Percentiles rank a stretch among this genome's conserved stretches.
phyloP scores from a whole-genome alignment of 345 rosid species.

The Citrus maxima region DNA sequence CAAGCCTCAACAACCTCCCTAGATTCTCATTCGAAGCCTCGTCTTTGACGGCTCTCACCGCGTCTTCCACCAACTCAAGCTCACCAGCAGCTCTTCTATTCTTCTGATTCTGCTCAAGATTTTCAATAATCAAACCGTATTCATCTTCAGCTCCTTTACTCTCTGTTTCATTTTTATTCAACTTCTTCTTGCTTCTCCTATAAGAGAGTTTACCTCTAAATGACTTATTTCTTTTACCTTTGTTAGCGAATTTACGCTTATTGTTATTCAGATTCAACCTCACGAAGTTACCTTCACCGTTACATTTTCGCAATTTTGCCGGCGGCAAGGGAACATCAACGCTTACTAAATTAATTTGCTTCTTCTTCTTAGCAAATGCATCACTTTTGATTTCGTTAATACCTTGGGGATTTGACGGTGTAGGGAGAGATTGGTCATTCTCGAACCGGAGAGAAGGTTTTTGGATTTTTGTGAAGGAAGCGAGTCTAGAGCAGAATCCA shows the following conservation, averaged over 20 bases:
- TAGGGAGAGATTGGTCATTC: slow-evolving; percentile 15
- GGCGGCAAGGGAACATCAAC: slow-evolving; percentile 37
- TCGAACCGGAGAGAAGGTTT: slow-evolving; percentile 47
- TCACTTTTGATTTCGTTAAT: slow-evolving; percentile 12
- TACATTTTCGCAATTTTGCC: slow-evolving; percentile 45
- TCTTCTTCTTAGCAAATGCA: slow-evolving; percentile 17
- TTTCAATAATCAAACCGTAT: slow-evolving; percentile 45
- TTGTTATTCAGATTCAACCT: slow-evolving; percentile 59
- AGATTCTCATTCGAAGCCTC: slow-evolving; percentile 65
- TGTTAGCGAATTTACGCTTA: slow-evolving; percentile 54
- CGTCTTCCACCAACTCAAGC: slow-evolving; percentile 41
- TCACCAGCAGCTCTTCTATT: slow-evolving; percentile 18
- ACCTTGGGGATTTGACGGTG: background rate
- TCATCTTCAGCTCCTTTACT: slow-evolving; percentile 31
- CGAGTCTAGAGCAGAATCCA: slow-evolving; percentile 49
- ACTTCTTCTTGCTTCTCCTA: slow-evolving; percentile 48
- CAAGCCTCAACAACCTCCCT: slow-evolving; percentile 43
- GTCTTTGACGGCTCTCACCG: slow-evolving; percentile 39
- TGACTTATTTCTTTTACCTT: slow-evolving; percentile 38
- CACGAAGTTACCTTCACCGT: slow-evolving; percentile 85
- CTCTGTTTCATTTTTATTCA: slow-evolving; percentile 22
- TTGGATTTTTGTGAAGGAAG: slow-evolving; percentile 61
- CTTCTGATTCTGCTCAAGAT: slow-evolving; percentile 22
- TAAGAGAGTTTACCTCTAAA: slow-evolving; percentile 22
- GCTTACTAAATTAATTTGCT: slow-evolving; percentile 57